Evolutionary conservation across 2,329 filamentous ascomycete species (phyloP).

Genomic region (Ophiostoma piceae): DNA sequence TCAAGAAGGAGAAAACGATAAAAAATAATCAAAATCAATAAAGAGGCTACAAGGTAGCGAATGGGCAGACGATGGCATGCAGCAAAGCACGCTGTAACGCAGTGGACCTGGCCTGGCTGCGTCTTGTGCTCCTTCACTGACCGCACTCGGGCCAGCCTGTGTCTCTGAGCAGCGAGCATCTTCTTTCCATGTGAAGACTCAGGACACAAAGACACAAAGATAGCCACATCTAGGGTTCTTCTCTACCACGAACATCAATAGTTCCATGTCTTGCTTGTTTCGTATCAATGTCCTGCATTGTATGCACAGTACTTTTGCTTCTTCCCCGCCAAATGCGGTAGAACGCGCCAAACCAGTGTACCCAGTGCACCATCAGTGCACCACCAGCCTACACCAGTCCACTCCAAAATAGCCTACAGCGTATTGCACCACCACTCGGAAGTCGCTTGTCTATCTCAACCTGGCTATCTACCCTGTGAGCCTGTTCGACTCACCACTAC

Average conservation of each 20-base stretch:
- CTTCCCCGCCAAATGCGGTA: slow-evolving; percentile 6
- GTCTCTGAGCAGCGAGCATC: neutral
- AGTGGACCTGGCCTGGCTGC: neutral
- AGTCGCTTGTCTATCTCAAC: neutral
- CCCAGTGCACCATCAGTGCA: neutral
- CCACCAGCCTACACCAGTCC: neutral
- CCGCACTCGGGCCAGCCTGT: neutral
- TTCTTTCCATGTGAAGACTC: neutral
- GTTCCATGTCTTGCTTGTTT: slow-evolving; percentile 3
- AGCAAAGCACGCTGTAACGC: neutral
- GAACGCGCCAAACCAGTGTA: slow-evolving; percentile 2
- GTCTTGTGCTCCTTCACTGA: neutral
- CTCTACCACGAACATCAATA: neutral
- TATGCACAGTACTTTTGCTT: slow-evolving; percentile 5
- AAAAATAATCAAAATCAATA: neutral
- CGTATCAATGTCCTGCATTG: slow-evolving; percentile 5
- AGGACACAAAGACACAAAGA: neutral
- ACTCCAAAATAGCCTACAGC: too few species aligned
- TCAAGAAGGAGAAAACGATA: neutral
- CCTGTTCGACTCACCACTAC: neutral
- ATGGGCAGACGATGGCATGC: neutral
- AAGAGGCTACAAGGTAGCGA: neutral
- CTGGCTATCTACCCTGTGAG: neutral
- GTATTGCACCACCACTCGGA: neutral
- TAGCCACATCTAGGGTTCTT: neutral